Conservation (phyloP, 2,329 filamentous ascomycete species). For the Alternaria sp. region DNA sequence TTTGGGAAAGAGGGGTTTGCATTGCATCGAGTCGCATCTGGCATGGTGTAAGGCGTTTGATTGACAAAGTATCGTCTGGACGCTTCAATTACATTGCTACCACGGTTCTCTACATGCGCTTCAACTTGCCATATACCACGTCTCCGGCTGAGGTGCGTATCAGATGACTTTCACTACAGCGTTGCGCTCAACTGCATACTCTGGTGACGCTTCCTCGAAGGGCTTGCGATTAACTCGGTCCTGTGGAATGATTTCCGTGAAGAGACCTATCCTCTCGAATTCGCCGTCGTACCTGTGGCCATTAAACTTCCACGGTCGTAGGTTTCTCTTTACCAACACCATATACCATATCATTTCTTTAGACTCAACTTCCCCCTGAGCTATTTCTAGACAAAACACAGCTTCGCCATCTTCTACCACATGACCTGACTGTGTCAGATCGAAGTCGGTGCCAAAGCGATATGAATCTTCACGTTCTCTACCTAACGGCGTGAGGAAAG, state of each 20-base stretch:
- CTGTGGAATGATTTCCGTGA: neutral
- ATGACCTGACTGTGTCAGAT: neutral
- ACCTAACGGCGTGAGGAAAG: neutral
- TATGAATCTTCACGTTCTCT: neutral
- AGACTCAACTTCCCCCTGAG: neutral
- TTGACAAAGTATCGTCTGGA: neutral
- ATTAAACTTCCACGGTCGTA: neutral
- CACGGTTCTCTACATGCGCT: neutral
- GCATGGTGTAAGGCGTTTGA: slow-evolving; percentile 9
- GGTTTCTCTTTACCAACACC: neutral
- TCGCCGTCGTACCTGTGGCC: neutral
- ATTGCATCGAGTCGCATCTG: slow-evolving; percentile 8
- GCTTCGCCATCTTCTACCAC: neutral
- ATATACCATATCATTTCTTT: neutral
- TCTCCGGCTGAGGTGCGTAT: neutral
- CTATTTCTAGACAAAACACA: neutral
- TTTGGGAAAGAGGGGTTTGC: neutral
- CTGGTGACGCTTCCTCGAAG: neutral
- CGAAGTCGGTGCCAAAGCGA: neutral
- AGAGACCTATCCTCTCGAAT: neutral
- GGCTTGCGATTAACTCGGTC: neutral
- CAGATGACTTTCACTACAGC: neutral
- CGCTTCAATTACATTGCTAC: neutral
- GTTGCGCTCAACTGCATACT: neutral
- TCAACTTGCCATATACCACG: neutral